Base-by-base conservation (phyloP, 2,329 filamentous ascomycete species). In the Teratosphaeria zuluensis region DNA sequence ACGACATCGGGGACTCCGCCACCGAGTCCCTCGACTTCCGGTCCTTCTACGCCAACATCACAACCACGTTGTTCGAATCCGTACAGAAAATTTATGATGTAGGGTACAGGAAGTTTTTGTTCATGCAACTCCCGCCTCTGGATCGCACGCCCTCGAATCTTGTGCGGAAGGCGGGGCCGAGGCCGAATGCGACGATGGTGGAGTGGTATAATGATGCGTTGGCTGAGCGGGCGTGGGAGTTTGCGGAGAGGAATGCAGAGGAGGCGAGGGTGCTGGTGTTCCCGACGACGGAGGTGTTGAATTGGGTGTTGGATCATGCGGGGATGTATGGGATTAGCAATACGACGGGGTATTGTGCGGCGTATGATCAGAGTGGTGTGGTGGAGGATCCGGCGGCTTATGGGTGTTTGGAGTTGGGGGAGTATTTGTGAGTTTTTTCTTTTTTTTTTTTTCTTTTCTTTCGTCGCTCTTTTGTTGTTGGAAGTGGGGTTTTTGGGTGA, bases 1-100 rank as follows among this genome's bases (percentile, higher is more conserved):
- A 84, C 65, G 81, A 84, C 58, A 80, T 84, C 61, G 75, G 73
- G 61, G 80, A 84, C 64, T 76, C 76, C 6, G 72, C 69, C 14
- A 74, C 76, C 48, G 76, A 75, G 54, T 72, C 70, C 33, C 72
- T 77, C 12, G 70, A 73, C 11, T 81, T 81, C 61, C 70, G 73
- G 2, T 68, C 64, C 0, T 76, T 80, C 62, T 82, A 81, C 64
- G 67, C 74, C 3, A 70, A 74, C 0, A 69, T 79, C 1, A 78
- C 81, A 58, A 59, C 69, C 14, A 16, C 73, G 16, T 31, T 56
- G 4, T 59, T 59, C 51, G 21, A 53, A 3, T 19, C 46, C 28
- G 31, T 56, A 4, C 32, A 56, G 42, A 8, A 30, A 14, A 42
- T 59, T 8, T 46, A 53, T 33, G 19, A 30, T 4, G 11, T 16